Conservation (phyloP, 345 rosid genomes). For the Mallotus nudiflorus region DNA sequence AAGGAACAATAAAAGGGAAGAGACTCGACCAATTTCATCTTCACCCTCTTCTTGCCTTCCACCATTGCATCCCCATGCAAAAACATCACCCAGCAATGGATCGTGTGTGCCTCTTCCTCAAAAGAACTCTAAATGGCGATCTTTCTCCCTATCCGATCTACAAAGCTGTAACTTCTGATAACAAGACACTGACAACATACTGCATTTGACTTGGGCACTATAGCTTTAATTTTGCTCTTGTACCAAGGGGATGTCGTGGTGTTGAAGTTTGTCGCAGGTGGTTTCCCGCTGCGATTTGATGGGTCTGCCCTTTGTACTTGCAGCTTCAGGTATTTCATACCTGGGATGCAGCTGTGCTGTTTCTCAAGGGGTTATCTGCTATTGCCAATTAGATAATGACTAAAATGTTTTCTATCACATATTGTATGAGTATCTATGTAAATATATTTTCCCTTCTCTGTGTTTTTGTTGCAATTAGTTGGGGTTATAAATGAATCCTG, state of each 20-base stretch:
- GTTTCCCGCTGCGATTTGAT: conserved; percentile 12
- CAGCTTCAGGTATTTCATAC: conserved; percentile 10
- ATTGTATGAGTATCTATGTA: conserved; percentile 7
- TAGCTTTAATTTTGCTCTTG: not conserved
- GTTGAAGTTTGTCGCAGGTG: not conserved
- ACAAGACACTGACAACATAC: conserved; percentile 23
- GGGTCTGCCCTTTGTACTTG: conserved; percentile 8
- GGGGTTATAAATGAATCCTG: not conserved
- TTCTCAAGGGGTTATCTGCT: conserved; percentile 7
- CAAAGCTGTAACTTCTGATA: conserved; percentile 18
- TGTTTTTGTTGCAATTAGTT: no score
- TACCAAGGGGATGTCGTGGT: conserved; percentile 6
- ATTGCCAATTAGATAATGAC: conserved; percentile 6
- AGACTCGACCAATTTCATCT: conserved; percentile 5
- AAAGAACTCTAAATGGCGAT: conserved; percentile 32
- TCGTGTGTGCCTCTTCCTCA: conserved; percentile 17
- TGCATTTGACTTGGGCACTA: conserved; percentile 13
- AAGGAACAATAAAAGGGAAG: conserved; percentile 9
- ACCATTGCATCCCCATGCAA: conserved; percentile 36
- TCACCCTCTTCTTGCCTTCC: conserved; percentile 32
- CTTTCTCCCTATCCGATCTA: conserved; percentile 43
- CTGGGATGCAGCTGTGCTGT: conserved; percentile 5
- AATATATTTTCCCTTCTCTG: no score
- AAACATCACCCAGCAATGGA: conserved; percentile 16
- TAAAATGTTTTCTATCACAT: conserved; percentile 10